Evolutionary conservation across 2,329 filamentous ascomycete genomes (phyloP).

Genomic region (Tympanopsis confertula): DNA sequence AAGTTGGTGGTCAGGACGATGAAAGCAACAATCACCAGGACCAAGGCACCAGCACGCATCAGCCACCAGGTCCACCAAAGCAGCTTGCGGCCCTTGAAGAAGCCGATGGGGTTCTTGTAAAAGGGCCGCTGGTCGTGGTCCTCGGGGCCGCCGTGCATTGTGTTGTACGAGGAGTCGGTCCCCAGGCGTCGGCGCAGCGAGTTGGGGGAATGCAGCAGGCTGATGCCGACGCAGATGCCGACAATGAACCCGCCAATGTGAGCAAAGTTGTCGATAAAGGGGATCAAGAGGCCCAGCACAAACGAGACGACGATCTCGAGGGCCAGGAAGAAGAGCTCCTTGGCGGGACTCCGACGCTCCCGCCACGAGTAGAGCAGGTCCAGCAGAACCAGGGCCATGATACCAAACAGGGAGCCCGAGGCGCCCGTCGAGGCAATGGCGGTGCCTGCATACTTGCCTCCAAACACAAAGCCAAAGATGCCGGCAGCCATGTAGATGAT

Average conservation of each 20-base stretch:
- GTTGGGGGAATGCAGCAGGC: constrained; percentile 78
- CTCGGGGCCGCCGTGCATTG: constrained; percentile 40
- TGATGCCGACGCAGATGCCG: constrained; percentile 78
- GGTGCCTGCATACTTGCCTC: constrained; percentile 80
- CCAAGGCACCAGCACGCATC: constrained; percentile 64
- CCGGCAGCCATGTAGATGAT: constrained; percentile 83
- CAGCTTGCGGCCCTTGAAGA: constrained; percentile 85
- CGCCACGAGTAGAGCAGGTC: constrained; percentile 90
- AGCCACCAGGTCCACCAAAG: constrained; percentile 99
- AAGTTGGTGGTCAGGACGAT: constrained; percentile 84
- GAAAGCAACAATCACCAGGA: constrained; percentile 75
- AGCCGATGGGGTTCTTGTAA: constrained; percentile 54
- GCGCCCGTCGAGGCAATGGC: constrained; percentile 77
- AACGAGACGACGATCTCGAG: constrained; percentile 83
- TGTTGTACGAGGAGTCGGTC: constrained; percentile 58
- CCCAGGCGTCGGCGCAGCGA: constrained; percentile 65
- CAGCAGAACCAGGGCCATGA: constrained; percentile 77
- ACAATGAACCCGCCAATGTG: constrained; percentile 94
- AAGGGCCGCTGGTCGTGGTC: constrained; percentile 38
- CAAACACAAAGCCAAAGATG: constrained; percentile 91
- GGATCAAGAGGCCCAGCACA: constrained; percentile 78
- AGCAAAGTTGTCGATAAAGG: constrained; percentile 90
- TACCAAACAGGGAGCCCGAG: constrained; percentile 81
- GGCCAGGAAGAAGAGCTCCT: constrained; percentile 77
- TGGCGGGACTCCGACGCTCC: constrained; percentile 62